Conservation (phyloP, 1,284 basidiomycete species). For the Cerioporus squamosus region DNA sequence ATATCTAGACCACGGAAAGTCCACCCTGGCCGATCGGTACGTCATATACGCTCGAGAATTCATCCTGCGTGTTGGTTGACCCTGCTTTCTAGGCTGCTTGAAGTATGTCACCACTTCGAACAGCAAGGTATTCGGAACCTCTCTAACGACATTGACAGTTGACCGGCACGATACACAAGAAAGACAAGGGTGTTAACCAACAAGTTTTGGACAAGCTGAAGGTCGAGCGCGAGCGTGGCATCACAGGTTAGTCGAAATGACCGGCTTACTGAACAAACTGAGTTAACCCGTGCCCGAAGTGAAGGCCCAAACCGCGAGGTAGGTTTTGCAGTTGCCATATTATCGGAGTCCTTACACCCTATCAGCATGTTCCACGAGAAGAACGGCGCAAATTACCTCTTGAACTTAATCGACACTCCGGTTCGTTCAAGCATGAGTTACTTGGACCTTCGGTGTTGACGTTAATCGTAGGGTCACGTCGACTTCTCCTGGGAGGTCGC, state of each 20-base stretch:
- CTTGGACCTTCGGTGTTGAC: background rate
- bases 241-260: conserved; percentile 67
- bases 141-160: conserved; percentile 53
- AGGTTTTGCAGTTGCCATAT: background rate
- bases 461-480: conserved; percentile 76
- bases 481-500: conserved; percentile 98
- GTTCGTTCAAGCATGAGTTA: conserved; percentile 43
- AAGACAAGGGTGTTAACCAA: conserved; percentile 70
- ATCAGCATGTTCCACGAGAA: conserved; percentile 76
- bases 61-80: too few relatives aligned
- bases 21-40: conserved; percentile 86
- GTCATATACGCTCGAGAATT: conserved; percentile 25
- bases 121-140: background rate
- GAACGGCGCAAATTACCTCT: conserved; percentile 66
- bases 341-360: conserved; percentile 4
- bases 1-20: conserved; percentile 84
- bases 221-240: conserved; percentile 94
- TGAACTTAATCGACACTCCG: conserved; percentile 98
- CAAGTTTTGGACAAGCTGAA: conserved; percentile 97
- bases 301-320: conserved; percentile 93
- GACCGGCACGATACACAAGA: conserved; percentile 83
- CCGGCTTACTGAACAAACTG: background rate
- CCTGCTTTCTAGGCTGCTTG: conserved; percentile 55
- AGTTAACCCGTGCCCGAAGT: conserved; percentile 46
- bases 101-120: conserved; percentile 46